Base-by-base conservation (phyloP, 1,284 basidiomycete species). In the Ustilago shanxiensis region DNA sequence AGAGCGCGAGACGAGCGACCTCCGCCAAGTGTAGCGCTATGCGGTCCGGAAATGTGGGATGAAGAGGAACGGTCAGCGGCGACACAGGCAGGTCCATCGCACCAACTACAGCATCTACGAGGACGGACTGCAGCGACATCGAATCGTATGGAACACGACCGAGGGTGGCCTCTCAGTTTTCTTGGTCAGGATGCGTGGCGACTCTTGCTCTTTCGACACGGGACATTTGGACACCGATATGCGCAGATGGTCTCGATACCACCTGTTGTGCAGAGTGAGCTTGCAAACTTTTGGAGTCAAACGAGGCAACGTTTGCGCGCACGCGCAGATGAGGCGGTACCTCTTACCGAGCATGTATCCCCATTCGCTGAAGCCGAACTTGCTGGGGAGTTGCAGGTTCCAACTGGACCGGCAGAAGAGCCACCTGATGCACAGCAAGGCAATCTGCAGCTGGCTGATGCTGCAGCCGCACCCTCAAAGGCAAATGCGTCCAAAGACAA, bases 91-190 rank as follows among this genome's bases (percentile, higher is more conserved):
- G 7, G n/a, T 26, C 26, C 60, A 16, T 35, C 53, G 26, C 64
- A 62, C 41, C 58, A 41, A 28, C 26, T 47, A 31, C 62, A 71
- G 44, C 52, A 50, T 24, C 47, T 65, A 7, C 51, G 28, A 9
- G 39, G 49, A 22, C 58, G 68, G 10, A 55, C 11, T 31, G 13
- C 49, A 11, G 13, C 35, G 10, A 37, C 56, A 11, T 37, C 51
- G 1, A 39, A 52, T 22, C 56, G 26, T 5, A 39, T 59, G 35
- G 60, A 53, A 0, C 68, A 67, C 51, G 65, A 76, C 39, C 60
- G 68, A 52, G 73, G 68, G 1, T 76, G 73, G 73, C 63, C 64
- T 13, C 68, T 67, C 5, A 76, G 73, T 60, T 76, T 76, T 31
- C 29, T 76, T 13, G 73, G 73, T 11, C 64, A 65, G 22, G 67